Base-by-base conservation (phyloP, 1,284 basidiomycete genomes). In the Pascua guehoae region DNA sequence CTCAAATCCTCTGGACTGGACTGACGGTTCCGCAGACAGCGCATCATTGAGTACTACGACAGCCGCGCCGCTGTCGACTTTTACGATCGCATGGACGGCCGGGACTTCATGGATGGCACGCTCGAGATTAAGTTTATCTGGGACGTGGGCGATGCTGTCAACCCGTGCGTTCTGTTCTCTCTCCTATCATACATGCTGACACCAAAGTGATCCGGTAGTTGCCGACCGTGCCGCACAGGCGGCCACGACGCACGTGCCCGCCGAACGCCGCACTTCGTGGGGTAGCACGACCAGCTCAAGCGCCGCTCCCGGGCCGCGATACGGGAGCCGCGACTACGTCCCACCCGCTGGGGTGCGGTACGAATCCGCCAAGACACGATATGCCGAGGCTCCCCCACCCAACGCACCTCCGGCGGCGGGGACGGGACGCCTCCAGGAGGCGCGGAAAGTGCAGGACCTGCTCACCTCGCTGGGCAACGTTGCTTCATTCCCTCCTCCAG, bases 111-210 rank as follows among this genome's bases (percentile, higher is more conserved):
- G 69, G 91, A 91, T 65, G 92, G 94, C 15, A 83, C 87, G 0
- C 87, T 97, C 83, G 88, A 92, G 48, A 85, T 98, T 50, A 81
- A 85, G 2, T 91, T 88, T 66, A 87, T 88, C n/a, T 96, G 91
- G 87, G 92, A 97, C 63, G 79, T 78, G 41, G 80, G 79, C 39
- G 79, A 78, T 51, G 65, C 78, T 58, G 67, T 78, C 56, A 68
- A 79, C 40, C 66, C 62, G 68, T 72, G 47, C 53, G 66, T 66
- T 9, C 18, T 39, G 11, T 1, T 12, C 32, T 32, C 24, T 32
- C 3, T 7, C 24, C 24, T 32, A 32, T 32, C 24, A 5, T 36
- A 2, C 12, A 14, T 15, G 5, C 16, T 9, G 41, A 24, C 12
- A 36, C 17, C 16, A 15, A 36, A 56, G 49, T 18, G 56, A 61